phyloP scores from a whole-genome alignment of 192 early-diverging fungal genomes.

The Spizellomyces sp. region DNA sequence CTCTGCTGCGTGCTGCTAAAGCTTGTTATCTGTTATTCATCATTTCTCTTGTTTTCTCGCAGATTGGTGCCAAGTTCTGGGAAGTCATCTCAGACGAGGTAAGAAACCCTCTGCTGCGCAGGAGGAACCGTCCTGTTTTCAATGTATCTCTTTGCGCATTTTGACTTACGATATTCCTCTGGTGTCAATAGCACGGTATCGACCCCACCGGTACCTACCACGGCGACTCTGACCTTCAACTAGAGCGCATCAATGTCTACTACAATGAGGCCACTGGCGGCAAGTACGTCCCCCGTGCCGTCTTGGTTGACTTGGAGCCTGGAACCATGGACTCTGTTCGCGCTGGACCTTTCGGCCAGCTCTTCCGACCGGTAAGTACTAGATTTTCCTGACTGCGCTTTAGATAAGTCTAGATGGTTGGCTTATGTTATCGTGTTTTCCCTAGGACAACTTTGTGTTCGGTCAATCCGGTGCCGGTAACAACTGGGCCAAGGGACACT shows the following conservation, averaged over 20 bases:
- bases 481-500: slow-evolving; percentile 99
- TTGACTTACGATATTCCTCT: too few species aligned
- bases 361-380: slow-evolving; percentile 83
- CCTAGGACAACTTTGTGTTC: slow-evolving; percentile 89
- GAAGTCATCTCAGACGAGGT: slow-evolving; percentile 84
- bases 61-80: slow-evolving; percentile 91
- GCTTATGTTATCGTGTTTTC: background rate
- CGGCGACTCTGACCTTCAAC: slow-evolving; percentile 85
- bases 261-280: slow-evolving; percentile 85
- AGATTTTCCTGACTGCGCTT: slow-evolving; percentile 21
- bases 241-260: slow-evolving; percentile 98
- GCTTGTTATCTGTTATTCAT: background rate
- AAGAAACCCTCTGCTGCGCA: background rate
- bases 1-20: background rate
- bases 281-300: slow-evolving; percentile 74
- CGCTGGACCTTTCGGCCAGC: slow-evolving; percentile 77
- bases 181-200: slow-evolving; percentile 69
- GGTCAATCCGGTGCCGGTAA: slow-evolving; percentile 97
- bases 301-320: slow-evolving; percentile 96
- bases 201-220: slow-evolving; percentile 78
- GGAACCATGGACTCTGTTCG: slow-evolving; percentile 92
- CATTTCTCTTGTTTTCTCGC: background rate
- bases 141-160: too few species aligned
- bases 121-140: too few species aligned
- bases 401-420: background rate